These are phyloP conservation scores for Leccinum griseonigrum DNA, from an alignment of 1,284 basidiomycete species.

Conservation along the genomic window DNA sequence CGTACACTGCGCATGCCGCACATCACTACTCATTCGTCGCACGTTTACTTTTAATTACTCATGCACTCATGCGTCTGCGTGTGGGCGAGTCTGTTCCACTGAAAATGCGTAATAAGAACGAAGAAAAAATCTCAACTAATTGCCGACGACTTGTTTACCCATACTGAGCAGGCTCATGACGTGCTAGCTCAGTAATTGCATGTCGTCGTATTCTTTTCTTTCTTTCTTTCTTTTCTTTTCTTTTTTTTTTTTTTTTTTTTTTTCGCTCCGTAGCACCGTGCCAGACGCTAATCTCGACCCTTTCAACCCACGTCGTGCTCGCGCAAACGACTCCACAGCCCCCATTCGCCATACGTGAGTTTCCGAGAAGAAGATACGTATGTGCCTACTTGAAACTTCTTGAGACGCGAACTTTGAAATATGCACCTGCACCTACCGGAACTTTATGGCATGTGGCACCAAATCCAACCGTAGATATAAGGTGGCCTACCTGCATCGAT, in stretches of 20 bases:
- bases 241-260: too few species aligned
- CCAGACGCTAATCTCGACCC: not conserved
- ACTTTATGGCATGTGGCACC: too few species aligned
- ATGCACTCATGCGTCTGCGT: not conserved
- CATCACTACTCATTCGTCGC: not conserved
- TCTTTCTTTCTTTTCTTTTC: too few species aligned
- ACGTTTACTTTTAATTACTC: not conserved
- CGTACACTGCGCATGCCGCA: not conserved
- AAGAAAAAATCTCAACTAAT: not conserved
- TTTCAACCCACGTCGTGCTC: too few species aligned
- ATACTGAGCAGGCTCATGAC: not conserved
- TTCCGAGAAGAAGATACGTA: too few species aligned
- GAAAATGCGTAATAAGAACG: not conserved
- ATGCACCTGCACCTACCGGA: too few species aligned
- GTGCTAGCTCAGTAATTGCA: not conserved
- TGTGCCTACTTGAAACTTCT: too few species aligned
- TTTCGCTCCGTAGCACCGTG: not conserved
- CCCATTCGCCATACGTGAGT: too few species aligned
- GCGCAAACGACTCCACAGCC: too few species aligned
- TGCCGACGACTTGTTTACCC: not conserved
- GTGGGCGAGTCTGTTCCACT: not conserved
- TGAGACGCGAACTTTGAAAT: too few species aligned
- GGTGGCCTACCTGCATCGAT: too few species aligned
- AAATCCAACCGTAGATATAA: too few species aligned
- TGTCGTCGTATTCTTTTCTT: not conserved